A percentile compares a stretch with the other conserved stretches of the same genome.
Evolutionary conservation across 2,329 filamentous ascomycete species (phyloP).

Genomic region (Aspergillus udagawae): DNA sequence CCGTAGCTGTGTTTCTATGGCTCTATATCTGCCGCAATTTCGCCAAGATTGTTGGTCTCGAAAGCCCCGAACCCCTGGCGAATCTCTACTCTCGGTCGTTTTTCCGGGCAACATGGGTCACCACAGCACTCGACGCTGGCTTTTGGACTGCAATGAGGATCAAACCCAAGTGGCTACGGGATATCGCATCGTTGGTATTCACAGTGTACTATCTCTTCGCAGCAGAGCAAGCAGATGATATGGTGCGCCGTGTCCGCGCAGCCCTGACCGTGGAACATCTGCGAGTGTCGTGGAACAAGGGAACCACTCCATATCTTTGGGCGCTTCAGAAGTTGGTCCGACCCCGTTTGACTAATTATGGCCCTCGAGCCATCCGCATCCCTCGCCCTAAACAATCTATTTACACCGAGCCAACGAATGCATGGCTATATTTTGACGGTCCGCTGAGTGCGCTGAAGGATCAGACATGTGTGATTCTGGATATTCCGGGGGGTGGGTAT

Average conservation of each 20-base stretch:
- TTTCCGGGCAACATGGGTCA: slow-evolving; percentile 94
- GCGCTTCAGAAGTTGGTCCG: slow-evolving; percentile 69
- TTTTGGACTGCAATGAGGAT: slow-evolving; percentile 99
- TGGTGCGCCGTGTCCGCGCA: slow-evolving; percentile 84
- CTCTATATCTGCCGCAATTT: slow-evolving; percentile 92
- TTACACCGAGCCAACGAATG: slow-evolving; percentile 77
- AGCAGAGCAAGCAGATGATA: slow-evolving; percentile 92
- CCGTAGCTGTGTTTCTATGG: slow-evolving; percentile 82
- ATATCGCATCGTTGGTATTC: slow-evolving; percentile 78
- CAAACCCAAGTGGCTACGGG: slow-evolving; percentile 70
- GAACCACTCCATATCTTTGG: slow-evolving; percentile 77
- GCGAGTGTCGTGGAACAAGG: slow-evolving; percentile 92
- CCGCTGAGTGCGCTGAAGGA: slow-evolving; percentile 71
- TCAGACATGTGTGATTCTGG: slow-evolving; percentile 74
- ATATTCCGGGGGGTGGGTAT: slow-evolving; percentile 91
- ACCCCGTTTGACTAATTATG: slow-evolving; percentile 74
- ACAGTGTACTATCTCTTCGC: slow-evolving; percentile 87
- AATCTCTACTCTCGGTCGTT: slow-evolving; percentile 91
- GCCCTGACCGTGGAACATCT: slow-evolving; percentile 87
- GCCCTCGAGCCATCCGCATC: slow-evolving; percentile 78
- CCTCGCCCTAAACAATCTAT: slow-evolving; percentile 73
- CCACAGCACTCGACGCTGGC: slow-evolving; percentile 89
- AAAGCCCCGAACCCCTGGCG: slow-evolving; percentile 87
- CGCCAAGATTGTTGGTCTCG: slow-evolving; percentile 82
- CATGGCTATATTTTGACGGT: slow-evolving; percentile 93